A percentile compares a stretch with the other conserved stretches of the same genome.
phyloP scores from a whole-genome alignment of 2,329 filamentous ascomycete genomes.

The Falciphora oryzae region DNA sequence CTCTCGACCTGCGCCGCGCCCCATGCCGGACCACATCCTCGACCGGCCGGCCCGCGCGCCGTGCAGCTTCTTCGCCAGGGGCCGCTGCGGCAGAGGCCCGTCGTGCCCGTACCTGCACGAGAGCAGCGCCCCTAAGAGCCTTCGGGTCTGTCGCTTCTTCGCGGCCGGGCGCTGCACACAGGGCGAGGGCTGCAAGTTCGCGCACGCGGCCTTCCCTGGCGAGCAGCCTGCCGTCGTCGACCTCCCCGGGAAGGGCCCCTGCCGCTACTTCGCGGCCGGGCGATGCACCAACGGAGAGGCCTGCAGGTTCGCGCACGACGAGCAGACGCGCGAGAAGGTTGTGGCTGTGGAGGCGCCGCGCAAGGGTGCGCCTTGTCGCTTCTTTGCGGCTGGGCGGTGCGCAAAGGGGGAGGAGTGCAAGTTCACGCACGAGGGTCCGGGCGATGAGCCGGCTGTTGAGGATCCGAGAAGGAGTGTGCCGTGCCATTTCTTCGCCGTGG shows the following conservation, averaged over 20 bases:
- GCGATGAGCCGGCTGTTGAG: neutral
- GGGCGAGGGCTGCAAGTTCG: too few species aligned
- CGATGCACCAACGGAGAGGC: neutral
- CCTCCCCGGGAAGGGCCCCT: too few species aligned
- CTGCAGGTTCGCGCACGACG: neutral
- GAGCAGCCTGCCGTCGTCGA: too few species aligned
- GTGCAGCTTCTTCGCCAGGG: neutral
- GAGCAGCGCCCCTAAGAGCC: too few species aligned
- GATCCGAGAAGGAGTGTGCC: conserved; percentile 9
- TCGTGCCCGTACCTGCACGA: neutral
- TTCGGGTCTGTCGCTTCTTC: too few species aligned
- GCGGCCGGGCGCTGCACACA: too few species aligned
- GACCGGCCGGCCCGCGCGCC: neutral
- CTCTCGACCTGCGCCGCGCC: neutral
- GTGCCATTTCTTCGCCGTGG: conserved; percentile 10
- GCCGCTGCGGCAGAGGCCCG: neutral
- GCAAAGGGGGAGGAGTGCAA: conserved; percentile 3
- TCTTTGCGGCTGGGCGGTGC: conserved; percentile 6
- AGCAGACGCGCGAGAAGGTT: too few species aligned
- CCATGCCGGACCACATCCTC: neutral
- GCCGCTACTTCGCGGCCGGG: neutral
- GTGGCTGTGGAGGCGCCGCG: neutral
- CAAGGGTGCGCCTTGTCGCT: neutral
- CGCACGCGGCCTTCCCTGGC: too few species aligned
- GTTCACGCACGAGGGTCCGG: conserved; percentile 6